A percentile compares a stretch with the other conserved stretches of the same genome.
phyloP scores from a whole-genome alignment of 2,329 filamentous ascomycete species.

The Tolypocladium tundrense region DNA sequence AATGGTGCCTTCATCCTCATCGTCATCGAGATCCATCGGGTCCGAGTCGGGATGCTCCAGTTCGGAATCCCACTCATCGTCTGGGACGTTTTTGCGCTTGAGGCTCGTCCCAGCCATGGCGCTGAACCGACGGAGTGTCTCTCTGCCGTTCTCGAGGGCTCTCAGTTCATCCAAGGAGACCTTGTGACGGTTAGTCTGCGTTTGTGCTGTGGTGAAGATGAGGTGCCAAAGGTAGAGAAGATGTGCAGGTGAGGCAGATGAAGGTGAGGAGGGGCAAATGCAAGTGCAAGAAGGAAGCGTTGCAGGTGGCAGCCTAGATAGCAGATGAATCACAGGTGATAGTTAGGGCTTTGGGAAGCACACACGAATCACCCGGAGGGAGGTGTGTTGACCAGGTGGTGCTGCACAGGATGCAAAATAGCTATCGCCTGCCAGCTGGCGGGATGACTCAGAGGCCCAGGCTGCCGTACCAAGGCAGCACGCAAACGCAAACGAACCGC shows the following conservation, averaged over 20 bases:
- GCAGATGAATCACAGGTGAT: background rate
- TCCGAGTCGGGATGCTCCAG: slow-evolving; percentile 12
- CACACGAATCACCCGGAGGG: background rate
- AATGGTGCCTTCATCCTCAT: slow-evolving; percentile 12
- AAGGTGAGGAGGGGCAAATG: background rate
- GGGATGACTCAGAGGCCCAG: background rate
- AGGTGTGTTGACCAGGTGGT: background rate
- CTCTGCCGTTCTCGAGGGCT: slow-evolving; percentile 20
- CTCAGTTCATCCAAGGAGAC: slow-evolving; percentile 19
- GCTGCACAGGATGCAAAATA: background rate
- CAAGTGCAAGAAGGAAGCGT: background rate
- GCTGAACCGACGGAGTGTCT: slow-evolving; percentile 14
- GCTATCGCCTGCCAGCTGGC: background rate
- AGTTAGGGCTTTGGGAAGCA: background rate
- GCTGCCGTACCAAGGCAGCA: background rate
- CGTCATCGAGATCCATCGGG: slow-evolving; percentile 17
- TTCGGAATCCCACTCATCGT: slow-evolving; percentile 19
- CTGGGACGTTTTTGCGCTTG: slow-evolving; percentile 20
- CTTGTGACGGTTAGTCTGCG: slow-evolving; percentile 14
- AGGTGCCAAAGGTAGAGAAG: background rate
- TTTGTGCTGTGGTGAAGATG: background rate
- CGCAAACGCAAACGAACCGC: background rate
- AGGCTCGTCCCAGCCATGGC: slow-evolving; percentile 8
- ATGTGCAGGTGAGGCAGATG: background rate
- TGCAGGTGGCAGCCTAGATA: background rate